Base-by-base conservation (phyloP, 345 rosid genomes). In the Isatis tinctoria region DNA sequence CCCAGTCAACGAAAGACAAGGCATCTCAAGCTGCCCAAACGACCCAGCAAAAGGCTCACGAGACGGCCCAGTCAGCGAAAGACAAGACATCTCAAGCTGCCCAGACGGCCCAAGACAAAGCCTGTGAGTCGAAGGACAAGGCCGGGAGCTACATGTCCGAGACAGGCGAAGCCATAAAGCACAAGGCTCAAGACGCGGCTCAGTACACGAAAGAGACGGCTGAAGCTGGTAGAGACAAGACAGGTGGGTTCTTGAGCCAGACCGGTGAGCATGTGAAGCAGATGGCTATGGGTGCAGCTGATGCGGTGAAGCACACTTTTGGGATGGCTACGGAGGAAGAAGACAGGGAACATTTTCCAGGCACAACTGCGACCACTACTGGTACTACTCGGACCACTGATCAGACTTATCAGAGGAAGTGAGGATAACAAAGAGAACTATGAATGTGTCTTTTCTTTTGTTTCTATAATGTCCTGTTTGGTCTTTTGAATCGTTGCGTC, bases 241-340 rank as follows among this genome's bases (percentile, higher is more conserved):
- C 84, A 0, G 74, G 73, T 17, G 90, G 91, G 27, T 69, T 85
- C 16, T 51, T 89, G 5, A 64, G 80, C 62, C 69, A 79, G 80
- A 82, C 96, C 0, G 85, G 90, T 43, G 95, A 86, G 68, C 83
- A 84, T 12, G 79, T 87, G 73, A 91, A 64, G 83, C 77, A 79
- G 61, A 75, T 77, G 82, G 89, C 97, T 1, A 82, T 82, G 47
- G 83, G 84, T 6, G 88, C 93, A 10, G 79, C 81, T 44, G 93
- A 82, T 20, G 80, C 90, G 0, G 85, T 91, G 17, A 89, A 85
- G 72, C 80, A 80, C 24, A 79, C 90, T 5, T 70, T 89, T 41
- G 92, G 96, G 1, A 79, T 85, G 40, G 78, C 62, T 36, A 63
- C 74, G 1, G 84, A 82, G 6, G 79, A 76, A 8, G 80, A 74